Conservation (phyloP, 306 rosid species). For the Vigna unguiculata region DNA sequence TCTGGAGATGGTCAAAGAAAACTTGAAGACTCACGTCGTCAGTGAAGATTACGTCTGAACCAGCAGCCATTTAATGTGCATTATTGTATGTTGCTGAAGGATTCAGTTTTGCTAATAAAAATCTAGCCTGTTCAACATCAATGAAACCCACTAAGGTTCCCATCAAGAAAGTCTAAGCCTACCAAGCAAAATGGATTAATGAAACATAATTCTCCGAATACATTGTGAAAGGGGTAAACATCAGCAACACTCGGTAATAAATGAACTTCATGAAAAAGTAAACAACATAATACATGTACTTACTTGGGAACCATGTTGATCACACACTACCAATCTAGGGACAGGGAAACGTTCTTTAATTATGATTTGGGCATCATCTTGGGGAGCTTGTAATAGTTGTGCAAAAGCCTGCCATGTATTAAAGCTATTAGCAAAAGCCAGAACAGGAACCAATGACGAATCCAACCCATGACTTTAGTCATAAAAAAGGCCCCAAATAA, state of each 20-base stretch:
- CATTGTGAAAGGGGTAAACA: not conserved
- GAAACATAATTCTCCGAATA: not conserved
- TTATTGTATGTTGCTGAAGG: constrained; percentile 89
- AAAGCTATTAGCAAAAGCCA: constrained; percentile 31
- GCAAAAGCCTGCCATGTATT: constrained; percentile 71
- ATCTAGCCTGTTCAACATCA: constrained; percentile 72
- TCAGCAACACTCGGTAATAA: not conserved
- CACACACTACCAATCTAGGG: constrained; percentile 89
- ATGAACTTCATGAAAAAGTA: constrained; percentile 1
- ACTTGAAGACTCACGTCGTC: constrained; percentile 94
- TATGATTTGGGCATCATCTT: constrained; percentile 69
- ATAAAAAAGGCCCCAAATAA: constrained; percentile 11
- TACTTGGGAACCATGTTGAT: constrained; percentile 96
- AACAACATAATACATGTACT: constrained; percentile 28
- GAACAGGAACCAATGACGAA: not conserved
- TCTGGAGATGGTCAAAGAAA: constrained; percentile 91
- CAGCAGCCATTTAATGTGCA: constrained; percentile 79
- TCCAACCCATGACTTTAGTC: not conserved
- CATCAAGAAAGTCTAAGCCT: constrained; percentile 10
- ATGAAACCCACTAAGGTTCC: constrained; percentile 38
- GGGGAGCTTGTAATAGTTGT: constrained; percentile 73
- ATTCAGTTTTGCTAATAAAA: constrained; percentile 86
- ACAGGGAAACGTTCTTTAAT: constrained; percentile 80
- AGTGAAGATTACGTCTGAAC: constrained; percentile 88
- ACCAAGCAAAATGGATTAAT: constrained; percentile 20